Percentiles rank a stretch among this genome's conserved stretches.
Conservation (phyloP, 2,329 filamentous ascomycete genomes). For the Didymella segeticola region DNA sequence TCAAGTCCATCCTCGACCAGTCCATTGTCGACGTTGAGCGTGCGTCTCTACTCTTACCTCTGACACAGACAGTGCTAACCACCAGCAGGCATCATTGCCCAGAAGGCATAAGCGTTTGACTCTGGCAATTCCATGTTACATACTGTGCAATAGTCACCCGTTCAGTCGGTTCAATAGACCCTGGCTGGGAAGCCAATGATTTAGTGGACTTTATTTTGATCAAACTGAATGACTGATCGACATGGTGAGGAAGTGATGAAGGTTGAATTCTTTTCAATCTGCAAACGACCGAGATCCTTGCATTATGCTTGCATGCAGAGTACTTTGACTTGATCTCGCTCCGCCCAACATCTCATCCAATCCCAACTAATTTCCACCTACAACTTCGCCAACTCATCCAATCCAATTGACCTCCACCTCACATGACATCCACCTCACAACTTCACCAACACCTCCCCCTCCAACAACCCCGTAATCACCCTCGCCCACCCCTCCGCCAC, state of each 20-base stretch:
- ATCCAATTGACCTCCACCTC: too few species aligned
- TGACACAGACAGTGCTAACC: constrained; percentile 24
- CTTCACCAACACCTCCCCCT: constrained; percentile 20
- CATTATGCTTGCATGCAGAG: too few species aligned
- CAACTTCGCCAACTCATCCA: too few species aligned
- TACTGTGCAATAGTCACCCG: constrained; percentile 52
- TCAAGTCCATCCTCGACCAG: constrained; percentile 98
- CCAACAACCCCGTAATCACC: constrained; percentile 42
- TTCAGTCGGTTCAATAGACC: constrained; percentile 43
- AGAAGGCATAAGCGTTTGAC: constrained; percentile 47
- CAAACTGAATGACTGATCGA: too few species aligned
- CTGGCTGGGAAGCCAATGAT: constrained; percentile 37
- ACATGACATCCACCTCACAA: too few species aligned
- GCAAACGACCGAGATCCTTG: too few species aligned
- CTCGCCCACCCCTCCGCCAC: constrained; percentile 40
- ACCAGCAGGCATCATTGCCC: constrained; percentile 44
- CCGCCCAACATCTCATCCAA: too few species aligned
- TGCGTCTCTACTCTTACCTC: constrained; percentile 56
- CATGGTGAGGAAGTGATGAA: too few species aligned
- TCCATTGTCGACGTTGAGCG: constrained; percentile 96
- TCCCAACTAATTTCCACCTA: too few species aligned
- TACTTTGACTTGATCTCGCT: too few species aligned
- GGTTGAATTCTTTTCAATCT: too few species aligned
- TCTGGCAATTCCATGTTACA: constrained; percentile 47
- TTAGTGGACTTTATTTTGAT: too few species aligned